Percentiles rank a stretch among this genome's conserved stretches.
phyloP scores from a whole-genome alignment of 306 rosid genomes.

The Trifolium dubium region DNA sequence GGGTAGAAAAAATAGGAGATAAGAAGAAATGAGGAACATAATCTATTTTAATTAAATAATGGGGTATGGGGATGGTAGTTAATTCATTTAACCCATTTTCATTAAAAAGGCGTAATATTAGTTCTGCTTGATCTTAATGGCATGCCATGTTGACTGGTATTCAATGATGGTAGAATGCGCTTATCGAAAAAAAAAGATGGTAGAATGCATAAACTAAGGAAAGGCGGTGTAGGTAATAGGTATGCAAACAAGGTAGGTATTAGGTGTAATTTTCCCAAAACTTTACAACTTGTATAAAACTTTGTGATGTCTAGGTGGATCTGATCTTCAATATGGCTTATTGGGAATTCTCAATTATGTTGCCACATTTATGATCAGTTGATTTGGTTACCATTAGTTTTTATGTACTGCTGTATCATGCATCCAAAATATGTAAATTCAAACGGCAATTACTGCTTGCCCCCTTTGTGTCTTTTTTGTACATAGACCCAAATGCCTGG shows the following conservation, averaged over 20 bases:
- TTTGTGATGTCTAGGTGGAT: slow-evolving; percentile 7
- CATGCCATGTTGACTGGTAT: not conserved
- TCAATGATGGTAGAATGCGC: not conserved
- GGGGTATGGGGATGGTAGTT: not conserved
- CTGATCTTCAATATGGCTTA: slow-evolving; percentile 22
- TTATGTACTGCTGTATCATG: slow-evolving; percentile 21
- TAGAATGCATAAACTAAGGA: not conserved
- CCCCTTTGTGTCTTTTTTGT: slow-evolving; percentile 2
- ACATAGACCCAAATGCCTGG: slow-evolving; percentile 6
- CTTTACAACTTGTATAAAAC: not conserved
- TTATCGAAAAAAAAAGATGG: not conserved
- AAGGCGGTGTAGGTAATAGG: not conserved
- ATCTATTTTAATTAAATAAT: not conserved
- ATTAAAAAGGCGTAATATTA: no score
- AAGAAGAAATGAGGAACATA: not conserved
- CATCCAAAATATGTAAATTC: slow-evolving; percentile 23
- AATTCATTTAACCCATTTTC: not conserved
- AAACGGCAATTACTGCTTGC: not conserved
- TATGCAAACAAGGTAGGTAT: not conserved
- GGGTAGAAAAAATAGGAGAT: not conserved
- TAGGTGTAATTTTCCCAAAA: not conserved
- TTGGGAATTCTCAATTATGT: slow-evolving; percentile 2
- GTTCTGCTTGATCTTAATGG: not conserved
- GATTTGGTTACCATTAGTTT: slow-evolving; percentile 17
- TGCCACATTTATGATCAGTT: slow-evolving; percentile 1